Evolutionary conservation across 2,329 filamentous ascomycete species (phyloP).

Genomic region (Penicillium sp.): DNA sequence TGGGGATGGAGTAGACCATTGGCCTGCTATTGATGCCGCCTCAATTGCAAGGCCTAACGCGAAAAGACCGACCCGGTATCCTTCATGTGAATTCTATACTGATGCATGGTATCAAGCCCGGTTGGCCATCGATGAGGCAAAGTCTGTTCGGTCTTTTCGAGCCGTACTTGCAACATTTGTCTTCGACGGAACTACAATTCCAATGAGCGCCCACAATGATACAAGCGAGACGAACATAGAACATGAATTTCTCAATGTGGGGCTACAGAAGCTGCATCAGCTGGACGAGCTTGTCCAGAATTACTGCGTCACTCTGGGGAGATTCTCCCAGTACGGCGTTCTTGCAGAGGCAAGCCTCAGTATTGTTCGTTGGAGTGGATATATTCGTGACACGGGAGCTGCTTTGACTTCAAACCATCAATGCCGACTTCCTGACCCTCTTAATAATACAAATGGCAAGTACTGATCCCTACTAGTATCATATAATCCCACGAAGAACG

Average conservation of each 20-base stretch:
- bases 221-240: background rate
- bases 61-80: background rate
- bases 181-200: conserved; percentile 27
- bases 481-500: background rate
- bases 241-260: conserved; percentile 21
- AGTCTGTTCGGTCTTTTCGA: conserved; percentile 23
- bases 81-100: conserved; percentile 14
- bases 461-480: background rate
- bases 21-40: background rate
- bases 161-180: conserved; percentile 25
- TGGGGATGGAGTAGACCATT: background rate
- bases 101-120: conserved; percentile 23
- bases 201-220: conserved; percentile 6
- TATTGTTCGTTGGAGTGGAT: conserved; percentile 26
- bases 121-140: conserved; percentile 8
- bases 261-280: conserved; percentile 17
- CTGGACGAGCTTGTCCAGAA: conserved; percentile 20
- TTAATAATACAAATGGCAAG: conserved; percentile 8
- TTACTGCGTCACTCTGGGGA: conserved; percentile 23
- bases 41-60: background rate
- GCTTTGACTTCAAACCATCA: conserved; percentile 18
- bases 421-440: conserved; percentile 19
- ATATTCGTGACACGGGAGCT: conserved; percentile 31
- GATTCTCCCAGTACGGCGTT: conserved; percentile 20
- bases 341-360: conserved; percentile 25